A percentile compares a stretch with the other conserved stretches of the same genome.
Evolutionary conservation across 768 basidiomycete species (phyloP).

Genomic region (Macrocybe gigantea): DNA sequence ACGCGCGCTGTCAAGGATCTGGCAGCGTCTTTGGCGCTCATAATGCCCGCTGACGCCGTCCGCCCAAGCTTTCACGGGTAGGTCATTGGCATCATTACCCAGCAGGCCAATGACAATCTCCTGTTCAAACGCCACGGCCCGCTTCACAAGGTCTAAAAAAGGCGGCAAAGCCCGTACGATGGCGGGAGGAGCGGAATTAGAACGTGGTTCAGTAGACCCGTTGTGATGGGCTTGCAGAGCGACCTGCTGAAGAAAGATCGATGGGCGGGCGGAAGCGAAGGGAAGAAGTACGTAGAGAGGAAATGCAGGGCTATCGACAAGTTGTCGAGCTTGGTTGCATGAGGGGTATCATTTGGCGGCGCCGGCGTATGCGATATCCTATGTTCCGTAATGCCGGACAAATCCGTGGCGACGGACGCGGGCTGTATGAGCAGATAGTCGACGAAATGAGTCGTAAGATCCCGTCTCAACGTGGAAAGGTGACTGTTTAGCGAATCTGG

Average conservation of each 20-base stretch:
- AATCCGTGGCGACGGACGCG: slow-evolving; percentile 28
- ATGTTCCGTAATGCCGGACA: slow-evolving; percentile 31
- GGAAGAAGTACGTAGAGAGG: slow-evolving; percentile 51
- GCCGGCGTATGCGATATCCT: slow-evolving; percentile 43
- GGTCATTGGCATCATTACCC: slow-evolving; percentile 40
- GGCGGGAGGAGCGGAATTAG: slow-evolving; percentile 69
- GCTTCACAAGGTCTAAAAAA: slow-evolving; percentile 52
- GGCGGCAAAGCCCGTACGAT: slow-evolving; percentile 49
- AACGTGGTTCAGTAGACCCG: slow-evolving; percentile 57
- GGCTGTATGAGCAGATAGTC: slow-evolving; percentile 53
- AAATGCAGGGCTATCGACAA: slow-evolving; percentile 58
- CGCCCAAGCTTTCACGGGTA: slow-evolving; percentile 62
- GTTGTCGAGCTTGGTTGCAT: slow-evolving; percentile 43
- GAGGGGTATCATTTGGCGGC: slow-evolving; percentile 33
- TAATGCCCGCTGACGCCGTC: slow-evolving; percentile 68
- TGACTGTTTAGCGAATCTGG: slow-evolving; percentile 46
- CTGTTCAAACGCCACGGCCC: slow-evolving; percentile 66
- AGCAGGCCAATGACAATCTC: slow-evolving; percentile 44
- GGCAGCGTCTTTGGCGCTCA: slow-evolving; percentile 65
- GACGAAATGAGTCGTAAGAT: slow-evolving; percentile 54
- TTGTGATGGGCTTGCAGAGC: slow-evolving; percentile 54
- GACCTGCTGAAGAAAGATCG: slow-evolving; percentile 43
- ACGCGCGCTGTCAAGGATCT: slow-evolving; percentile 61
- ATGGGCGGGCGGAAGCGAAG: slow-evolving; percentile 44
- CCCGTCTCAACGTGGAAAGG: slow-evolving; percentile 58